phyloP scores from a whole-genome alignment of 495 filamentous ascomycete species.

The Corynascus novoguineensis region DNA sequence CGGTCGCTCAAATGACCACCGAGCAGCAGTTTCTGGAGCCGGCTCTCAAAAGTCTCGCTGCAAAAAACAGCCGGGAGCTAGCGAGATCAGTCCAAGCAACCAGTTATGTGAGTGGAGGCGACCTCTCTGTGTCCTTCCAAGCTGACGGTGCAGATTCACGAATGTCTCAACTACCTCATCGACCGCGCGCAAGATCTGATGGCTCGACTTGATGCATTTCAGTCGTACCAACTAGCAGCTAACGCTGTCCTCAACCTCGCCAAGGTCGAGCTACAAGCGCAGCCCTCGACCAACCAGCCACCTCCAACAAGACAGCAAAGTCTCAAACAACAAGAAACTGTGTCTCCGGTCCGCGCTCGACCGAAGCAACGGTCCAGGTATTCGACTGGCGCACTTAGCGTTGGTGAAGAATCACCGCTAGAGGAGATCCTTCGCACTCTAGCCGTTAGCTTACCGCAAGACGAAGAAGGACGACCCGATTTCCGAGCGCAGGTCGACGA shows the following conservation, averaged over 20 bases:
- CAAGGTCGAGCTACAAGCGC: slow-evolving; percentile 18
- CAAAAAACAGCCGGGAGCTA: slow-evolving; percentile 32
- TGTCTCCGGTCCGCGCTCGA: slow-evolving; percentile 27
- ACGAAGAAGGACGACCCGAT: slow-evolving; percentile 12
- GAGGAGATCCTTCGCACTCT: slow-evolving; percentile 30
- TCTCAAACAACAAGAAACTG: slow-evolving; percentile 2
- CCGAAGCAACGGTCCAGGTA: slow-evolving; percentile 23
- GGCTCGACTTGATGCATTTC: slow-evolving; percentile 25
- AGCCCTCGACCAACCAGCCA: slow-evolving; percentile 7
- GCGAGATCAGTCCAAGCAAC: slow-evolving; percentile 35
- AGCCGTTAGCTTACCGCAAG: slow-evolving; percentile 27
- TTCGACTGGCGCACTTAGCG: slow-evolving; percentile 25
- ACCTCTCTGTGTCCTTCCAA: neutral
- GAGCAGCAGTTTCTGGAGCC: slow-evolving; percentile 56
- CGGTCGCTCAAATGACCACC: slow-evolving; percentile 56
- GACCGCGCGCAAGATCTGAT: slow-evolving; percentile 27
- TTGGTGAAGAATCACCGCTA: slow-evolving; percentile 25
- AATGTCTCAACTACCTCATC: slow-evolving; percentile 36
- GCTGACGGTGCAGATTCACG: slow-evolving; percentile 29
- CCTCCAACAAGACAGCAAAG: slow-evolving; percentile 19
- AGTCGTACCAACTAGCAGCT: slow-evolving; percentile 30
- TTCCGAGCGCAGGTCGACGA: slow-evolving; percentile 13
- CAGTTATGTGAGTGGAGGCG: slow-evolving; percentile 33
- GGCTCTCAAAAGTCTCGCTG: slow-evolving; percentile 41
- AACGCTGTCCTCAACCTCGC: slow-evolving; percentile 25